These are phyloP conservation scores for Candida manassasensis DNA, from an alignment of 805 yeast species.

Conservation along the genomic window DNA sequence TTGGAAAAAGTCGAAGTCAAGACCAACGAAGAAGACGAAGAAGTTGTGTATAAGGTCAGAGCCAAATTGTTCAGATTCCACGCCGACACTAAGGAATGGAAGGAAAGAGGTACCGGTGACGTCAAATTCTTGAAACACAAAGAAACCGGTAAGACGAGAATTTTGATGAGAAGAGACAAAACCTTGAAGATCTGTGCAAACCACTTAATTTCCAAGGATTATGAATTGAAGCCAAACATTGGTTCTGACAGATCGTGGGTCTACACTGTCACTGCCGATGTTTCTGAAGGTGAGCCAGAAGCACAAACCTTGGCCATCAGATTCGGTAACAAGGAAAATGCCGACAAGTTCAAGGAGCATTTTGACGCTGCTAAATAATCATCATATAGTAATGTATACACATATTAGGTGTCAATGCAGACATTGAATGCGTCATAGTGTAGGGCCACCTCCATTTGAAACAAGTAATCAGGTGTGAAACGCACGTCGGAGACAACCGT, in stretches of 20 bases:
- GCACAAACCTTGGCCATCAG: slow-evolving; percentile 96
- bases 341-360: slow-evolving; percentile 90
- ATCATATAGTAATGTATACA: too few relatives aligned
- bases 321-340: slow-evolving; percentile 87
- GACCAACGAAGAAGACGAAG: slow-evolving; percentile 49
- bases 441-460: too few relatives aligned
- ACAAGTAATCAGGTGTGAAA: too few relatives aligned
- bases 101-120: slow-evolving; percentile 99
- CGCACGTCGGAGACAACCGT: too few relatives aligned
- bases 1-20: slow-evolving; percentile 94
- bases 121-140: slow-evolving; percentile 93
- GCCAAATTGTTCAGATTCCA: slow-evolving; percentile 93
- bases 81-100: slow-evolving; percentile 88
- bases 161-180: slow-evolving; percentile 98
- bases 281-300: slow-evolving; percentile 93
- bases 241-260: slow-evolving; percentile 99
- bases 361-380: slow-evolving; percentile 77
- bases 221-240: slow-evolving; percentile 82
- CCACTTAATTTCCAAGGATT: slow-evolving; percentile 81
- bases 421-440: too few relatives aligned
- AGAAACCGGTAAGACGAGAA: slow-evolving; percentile 72
- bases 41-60: slow-evolving; percentile 59
- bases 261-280: slow-evolving; percentile 88
- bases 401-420: too few relatives aligned
- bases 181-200: slow-evolving; percentile 97